These are phyloP conservation scores for Neostapfia colusana DNA, from an alignment of 176 grass and related monocot genomes.

Conservation along the genomic window DNA sequence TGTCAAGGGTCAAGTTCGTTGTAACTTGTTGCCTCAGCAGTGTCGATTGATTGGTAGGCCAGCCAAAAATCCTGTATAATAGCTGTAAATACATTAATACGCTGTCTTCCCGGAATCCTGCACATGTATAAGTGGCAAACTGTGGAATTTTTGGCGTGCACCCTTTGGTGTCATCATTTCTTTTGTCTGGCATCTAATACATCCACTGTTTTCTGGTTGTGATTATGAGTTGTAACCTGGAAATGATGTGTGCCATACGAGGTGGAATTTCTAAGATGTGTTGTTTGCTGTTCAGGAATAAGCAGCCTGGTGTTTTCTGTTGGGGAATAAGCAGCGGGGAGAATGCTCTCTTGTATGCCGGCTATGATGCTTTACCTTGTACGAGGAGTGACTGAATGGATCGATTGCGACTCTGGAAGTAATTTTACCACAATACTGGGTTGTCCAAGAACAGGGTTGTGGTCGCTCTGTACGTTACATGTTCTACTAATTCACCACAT, in stretches of 20 bases:
- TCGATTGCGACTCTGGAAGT: background rate
- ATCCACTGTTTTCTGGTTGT: slow-evolving; percentile 19
- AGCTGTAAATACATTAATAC: slow-evolving; percentile 53
- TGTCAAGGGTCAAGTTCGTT: slow-evolving; percentile 80
- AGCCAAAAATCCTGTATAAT: slow-evolving; percentile 55
- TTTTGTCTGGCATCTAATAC: slow-evolving; percentile 28
- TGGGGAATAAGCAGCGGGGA: slow-evolving; percentile 17
- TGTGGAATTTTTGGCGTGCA: slow-evolving; percentile 43
- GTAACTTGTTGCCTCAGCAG: slow-evolving; percentile 89
- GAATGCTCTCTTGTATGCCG: background rate
- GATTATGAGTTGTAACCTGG: slow-evolving; percentile 41
- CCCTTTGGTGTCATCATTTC: slow-evolving; percentile 28
- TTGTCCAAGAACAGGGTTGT: background rate
- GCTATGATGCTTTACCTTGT: background rate
- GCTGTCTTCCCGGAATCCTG: slow-evolving; percentile 16
- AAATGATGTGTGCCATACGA: slow-evolving; percentile 22
- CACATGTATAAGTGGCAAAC: slow-evolving; percentile 30
- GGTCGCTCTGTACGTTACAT: background rate
- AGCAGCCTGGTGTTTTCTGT: background rate
- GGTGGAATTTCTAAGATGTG: slow-evolving; percentile 6
- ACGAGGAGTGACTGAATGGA: background rate
- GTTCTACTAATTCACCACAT: background rate
- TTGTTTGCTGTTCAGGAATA: slow-evolving; percentile 20
- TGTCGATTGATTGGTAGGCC: slow-evolving; percentile 76
- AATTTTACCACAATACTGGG: background rate